A percentile compares a stretch with the other conserved stretches of the same genome.
phyloP scores from a whole-genome alignment of 148 eudicot species.

The Mesembryanthemum crystallinum region DNA sequence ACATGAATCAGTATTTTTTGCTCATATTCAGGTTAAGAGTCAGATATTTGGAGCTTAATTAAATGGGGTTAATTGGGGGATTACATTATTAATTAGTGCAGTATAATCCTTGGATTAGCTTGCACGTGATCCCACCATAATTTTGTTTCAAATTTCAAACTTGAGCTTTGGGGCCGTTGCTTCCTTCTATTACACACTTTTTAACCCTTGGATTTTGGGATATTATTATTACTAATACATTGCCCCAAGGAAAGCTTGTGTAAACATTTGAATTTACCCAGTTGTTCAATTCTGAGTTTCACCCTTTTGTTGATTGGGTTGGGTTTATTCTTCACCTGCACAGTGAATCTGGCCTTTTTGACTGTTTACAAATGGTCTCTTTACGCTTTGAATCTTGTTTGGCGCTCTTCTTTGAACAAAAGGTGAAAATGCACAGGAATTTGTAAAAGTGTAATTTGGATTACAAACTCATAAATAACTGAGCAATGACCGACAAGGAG shows the following conservation, averaged over 20 bases:
- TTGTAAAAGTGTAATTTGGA: neutral
- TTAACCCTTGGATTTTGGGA: conserved; percentile 22
- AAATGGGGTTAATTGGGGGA: neutral
- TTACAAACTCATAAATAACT: neutral
- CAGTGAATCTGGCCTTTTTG: neutral
- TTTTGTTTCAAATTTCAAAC: conserved; percentile 34
- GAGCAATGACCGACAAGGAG: conserved; percentile 11
- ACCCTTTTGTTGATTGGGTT: neutral
- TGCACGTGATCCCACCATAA: conserved; percentile 37
- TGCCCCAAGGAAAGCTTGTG: conserved; percentile 3
- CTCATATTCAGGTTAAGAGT: conserved; percentile 11
- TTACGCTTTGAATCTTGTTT: too few relatives aligned
- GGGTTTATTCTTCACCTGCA: neutral
- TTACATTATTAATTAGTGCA: neutral
- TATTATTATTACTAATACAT: neutral
- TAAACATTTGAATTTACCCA: neutral
- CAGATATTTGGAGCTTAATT: conserved; percentile 18
- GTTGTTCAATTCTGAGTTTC: too few relatives aligned
- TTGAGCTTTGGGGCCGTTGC: neutral
- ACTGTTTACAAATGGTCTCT: too few relatives aligned
- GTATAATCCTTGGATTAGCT: conserved; percentile 14
- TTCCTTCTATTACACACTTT: conserved; percentile 15
- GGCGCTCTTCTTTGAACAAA: too few relatives aligned
- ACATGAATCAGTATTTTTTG: conserved; percentile 9
- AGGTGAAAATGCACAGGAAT: neutral